Evolutionary conservation across 1,284 basidiomycete genomes (phyloP).

Genomic region (Ustilago shanxiensis): DNA sequence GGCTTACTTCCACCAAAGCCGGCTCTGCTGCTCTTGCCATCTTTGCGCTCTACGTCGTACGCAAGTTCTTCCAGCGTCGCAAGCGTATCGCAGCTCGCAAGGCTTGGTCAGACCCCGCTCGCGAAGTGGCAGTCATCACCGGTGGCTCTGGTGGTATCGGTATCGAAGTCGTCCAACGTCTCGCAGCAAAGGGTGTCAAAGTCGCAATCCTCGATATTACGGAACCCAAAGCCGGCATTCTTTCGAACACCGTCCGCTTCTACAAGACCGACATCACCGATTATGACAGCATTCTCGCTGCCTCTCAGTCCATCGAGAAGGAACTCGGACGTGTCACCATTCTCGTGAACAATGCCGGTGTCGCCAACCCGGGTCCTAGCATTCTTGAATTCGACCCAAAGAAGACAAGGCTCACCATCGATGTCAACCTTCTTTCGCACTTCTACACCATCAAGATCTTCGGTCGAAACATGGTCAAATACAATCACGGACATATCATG

Average conservation of each 20-base stretch:
- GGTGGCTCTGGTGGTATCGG: conserved; percentile 69
- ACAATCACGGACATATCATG: conserved; percentile 67
- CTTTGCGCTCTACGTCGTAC: conserved; percentile 31
- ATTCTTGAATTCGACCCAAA: conserved; percentile 54
- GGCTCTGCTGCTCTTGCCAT: conserved; percentile 30
- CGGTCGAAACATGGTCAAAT: conserved; percentile 60
- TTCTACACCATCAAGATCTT: conserved; percentile 64
- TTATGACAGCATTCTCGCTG: conserved; percentile 51
- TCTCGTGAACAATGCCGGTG: conserved; percentile 60
- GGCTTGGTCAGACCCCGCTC: conserved; percentile 53
- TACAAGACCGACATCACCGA: conserved; percentile 65
- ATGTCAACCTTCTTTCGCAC: conserved; percentile 65
- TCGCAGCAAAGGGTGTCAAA: conserved; percentile 49
- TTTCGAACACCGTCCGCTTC: conserved; percentile 30
- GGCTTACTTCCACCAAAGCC: conserved; percentile 29
- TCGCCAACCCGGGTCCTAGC: conserved; percentile 55
- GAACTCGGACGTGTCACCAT: conserved; percentile 48
- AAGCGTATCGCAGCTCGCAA: conserved; percentile 39
- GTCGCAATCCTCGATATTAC: conserved; percentile 68
- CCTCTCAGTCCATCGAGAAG: conserved; percentile 52
- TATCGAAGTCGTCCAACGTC: conserved; percentile 56
- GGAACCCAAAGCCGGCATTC: conserved; percentile 33
- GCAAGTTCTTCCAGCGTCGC: conserved; percentile 25
- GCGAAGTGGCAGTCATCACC: conserved; percentile 66
- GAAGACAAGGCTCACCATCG: conserved; percentile 52